Base-by-base conservation (phyloP, 75 land plant species). In the Cryptomeria japonica region DNA sequence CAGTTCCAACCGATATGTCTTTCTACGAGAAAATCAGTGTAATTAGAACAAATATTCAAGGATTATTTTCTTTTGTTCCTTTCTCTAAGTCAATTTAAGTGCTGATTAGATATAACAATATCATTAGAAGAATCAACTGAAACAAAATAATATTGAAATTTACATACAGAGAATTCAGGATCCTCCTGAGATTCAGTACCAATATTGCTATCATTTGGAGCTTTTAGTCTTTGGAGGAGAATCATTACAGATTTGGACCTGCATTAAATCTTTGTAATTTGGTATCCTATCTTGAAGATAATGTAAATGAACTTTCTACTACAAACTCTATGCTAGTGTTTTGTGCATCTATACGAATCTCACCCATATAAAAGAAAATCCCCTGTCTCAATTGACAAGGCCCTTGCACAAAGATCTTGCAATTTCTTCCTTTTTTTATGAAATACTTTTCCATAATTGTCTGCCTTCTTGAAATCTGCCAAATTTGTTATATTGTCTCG, bases 81-180 rank as follows among this genome's bases (percentile, higher is more conserved):
- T 73, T 73, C 77, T 73, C 77, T 73, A 32, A 34, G 14, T 12
- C 49, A 39, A 80, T 8, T 80, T 44, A 44, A 8, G 41, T 42
- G 44, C 13, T 80, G 9, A 41, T 80, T 39, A 37, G 38, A 78
- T 78, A 39, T 78, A 37, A 37, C n/a, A 22, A 68, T 68, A 10
- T 22, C 49, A 44, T 80, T 80, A 31, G 8, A 8, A 44, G 47
- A 80, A 80, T n/a, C 83, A 44, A 80, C 47, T 80, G 83, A 80
- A 25, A 44, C 10, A 42, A 10, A 0, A 39, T 42, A 80, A 8
- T 42, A 25, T 64, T 42, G 3, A 80, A 80, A 28, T 37, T 80
- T 80, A 28, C 83, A 80, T 80, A 44, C 49, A 82, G 84, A n/a
- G 51, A 15, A 38, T 28, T 82, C 84, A 44, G 46, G 84, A 82